These are phyloP conservation scores for Alternaria novae-zelandiae DNA, from an alignment of 2,329 filamentous ascomycete species.

Conservation along the genomic window DNA sequence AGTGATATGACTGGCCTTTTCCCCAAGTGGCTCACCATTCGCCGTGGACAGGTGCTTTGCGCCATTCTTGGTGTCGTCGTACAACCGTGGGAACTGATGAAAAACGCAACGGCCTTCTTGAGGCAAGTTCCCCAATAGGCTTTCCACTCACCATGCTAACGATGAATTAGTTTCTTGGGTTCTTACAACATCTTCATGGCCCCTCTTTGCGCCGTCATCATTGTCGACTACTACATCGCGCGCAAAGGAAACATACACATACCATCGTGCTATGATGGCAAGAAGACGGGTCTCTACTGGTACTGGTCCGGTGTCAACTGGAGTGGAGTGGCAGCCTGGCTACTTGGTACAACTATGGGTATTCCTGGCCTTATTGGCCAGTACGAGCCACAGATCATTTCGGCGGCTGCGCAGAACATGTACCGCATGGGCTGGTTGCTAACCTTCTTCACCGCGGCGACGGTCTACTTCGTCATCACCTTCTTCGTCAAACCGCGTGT, in stretches of 20 bases:
- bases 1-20: constrained; percentile 52
- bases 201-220: constrained; percentile 49
- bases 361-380: constrained; percentile 43
- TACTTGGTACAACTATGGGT: constrained; percentile 39
- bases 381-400: constrained; percentile 41
- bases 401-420: constrained; percentile 41
- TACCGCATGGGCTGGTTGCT: constrained; percentile 47
- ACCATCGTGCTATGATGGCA: constrained; percentile 45
- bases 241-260: constrained; percentile 52
- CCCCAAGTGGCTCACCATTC: constrained; percentile 53
- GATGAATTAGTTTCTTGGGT: constrained; percentile 47
- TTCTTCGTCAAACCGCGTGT: constrained; percentile 23
- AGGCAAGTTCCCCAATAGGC: constrained; percentile 3
- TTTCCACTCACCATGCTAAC: background rate
- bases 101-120: constrained; percentile 50
- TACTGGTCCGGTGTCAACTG: constrained; percentile 44
- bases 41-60: constrained; percentile 52
- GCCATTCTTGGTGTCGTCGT: constrained; percentile 46
- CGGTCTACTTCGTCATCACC: constrained; percentile 33
- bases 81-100: constrained; percentile 54
- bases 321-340: constrained; percentile 40
- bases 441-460: constrained; percentile 37
- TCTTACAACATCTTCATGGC: constrained; percentile 53
- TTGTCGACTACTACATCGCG: constrained; percentile 49
- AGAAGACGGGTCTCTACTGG: constrained; percentile 34